Conservation (phyloP, 1,139 yeast genomes). For the Pichia kudriavzevii region DNA sequence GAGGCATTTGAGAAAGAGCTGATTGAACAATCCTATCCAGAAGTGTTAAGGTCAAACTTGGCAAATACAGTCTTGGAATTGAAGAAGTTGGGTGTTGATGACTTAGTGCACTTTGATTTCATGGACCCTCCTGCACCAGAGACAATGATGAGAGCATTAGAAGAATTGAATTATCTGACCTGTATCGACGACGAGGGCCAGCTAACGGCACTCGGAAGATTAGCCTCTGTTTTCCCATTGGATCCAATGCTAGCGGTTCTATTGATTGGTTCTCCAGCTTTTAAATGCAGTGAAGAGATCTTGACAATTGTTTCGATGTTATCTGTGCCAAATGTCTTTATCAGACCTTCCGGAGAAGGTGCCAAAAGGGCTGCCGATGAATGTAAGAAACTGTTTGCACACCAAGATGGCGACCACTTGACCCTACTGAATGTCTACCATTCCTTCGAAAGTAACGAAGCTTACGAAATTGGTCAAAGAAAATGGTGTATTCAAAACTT, state of each 20-base stretch:
- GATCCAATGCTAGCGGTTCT: slow-evolving; percentile 95
- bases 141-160: slow-evolving; percentile 98
- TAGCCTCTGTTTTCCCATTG: slow-evolving; percentile 88
- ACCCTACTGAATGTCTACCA: slow-evolving; percentile 84
- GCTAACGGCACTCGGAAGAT: slow-evolving; percentile 78
- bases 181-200: slow-evolving; percentile 92
- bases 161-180: slow-evolving; percentile 82
- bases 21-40: slow-evolving; percentile 93
- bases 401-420: slow-evolving; percentile 92
- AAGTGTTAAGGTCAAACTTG: slow-evolving; percentile 82
- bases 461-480: slow-evolving; percentile 48
- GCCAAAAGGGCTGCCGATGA: slow-evolving; percentile 91
- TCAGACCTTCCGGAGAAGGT: slow-evolving; percentile 79
- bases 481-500: slow-evolving; percentile 93
- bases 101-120: slow-evolving; percentile 93
- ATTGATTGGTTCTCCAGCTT: slow-evolving; percentile 81
- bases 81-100: slow-evolving; percentile 91
- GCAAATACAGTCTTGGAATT: slow-evolving; percentile 88
- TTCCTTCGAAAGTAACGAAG: slow-evolving; percentile 71
- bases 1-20: slow-evolving; percentile 93
- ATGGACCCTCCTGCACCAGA: slow-evolving; percentile 99
- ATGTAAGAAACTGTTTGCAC: slow-evolving; percentile 80
- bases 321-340: slow-evolving; percentile 85
- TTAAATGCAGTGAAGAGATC: slow-evolving; percentile 81
- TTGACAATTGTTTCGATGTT: slow-evolving; percentile 77